Percentiles rank a stretch among this genome's conserved stretches.
Evolutionary conservation across 2,329 filamentous ascomycete genomes (phyloP).

Genomic region (Phaeosphaeriaceae sp.): DNA sequence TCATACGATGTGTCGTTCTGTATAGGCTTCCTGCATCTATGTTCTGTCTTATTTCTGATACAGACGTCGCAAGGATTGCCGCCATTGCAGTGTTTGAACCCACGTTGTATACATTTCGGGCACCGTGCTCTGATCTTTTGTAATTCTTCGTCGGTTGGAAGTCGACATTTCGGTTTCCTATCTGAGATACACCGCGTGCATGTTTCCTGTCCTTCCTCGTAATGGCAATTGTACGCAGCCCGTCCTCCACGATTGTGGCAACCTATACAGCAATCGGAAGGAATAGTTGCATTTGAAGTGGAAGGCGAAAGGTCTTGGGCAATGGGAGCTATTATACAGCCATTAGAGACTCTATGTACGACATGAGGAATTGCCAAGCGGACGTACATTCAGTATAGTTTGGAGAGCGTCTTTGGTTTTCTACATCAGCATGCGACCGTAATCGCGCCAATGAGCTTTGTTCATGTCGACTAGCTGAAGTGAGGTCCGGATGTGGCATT

Average conservation of each 20-base stretch:
- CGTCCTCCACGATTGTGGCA: slow-evolving; percentile 24
- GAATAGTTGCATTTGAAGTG: not conserved
- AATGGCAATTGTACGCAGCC: slow-evolving; percentile 20
- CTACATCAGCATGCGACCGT: too few species aligned
- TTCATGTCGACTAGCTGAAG: too few species aligned
- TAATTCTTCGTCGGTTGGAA: slow-evolving; percentile 17
- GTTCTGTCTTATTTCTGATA: slow-evolving; percentile 7
- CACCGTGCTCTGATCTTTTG: slow-evolving; percentile 19
- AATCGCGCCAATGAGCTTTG: too few species aligned
- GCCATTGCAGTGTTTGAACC: slow-evolving; percentile 16
- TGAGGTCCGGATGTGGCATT: too few species aligned
- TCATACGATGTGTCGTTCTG: not conserved
- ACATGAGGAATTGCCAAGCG: too few species aligned
- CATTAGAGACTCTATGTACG: too few species aligned
- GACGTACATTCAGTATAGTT: too few species aligned
- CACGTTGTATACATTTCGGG: slow-evolving; percentile 18
- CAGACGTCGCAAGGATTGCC: slow-evolving; percentile 14
- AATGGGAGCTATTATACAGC: too few species aligned
- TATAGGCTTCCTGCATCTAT: slow-evolving; percentile 1
- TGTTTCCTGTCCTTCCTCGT: slow-evolving; percentile 6
- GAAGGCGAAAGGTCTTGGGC: not conserved
- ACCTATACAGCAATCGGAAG: slow-evolving; percentile 14
- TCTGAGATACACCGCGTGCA: slow-evolving; percentile 17
- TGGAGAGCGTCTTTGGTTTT: too few species aligned
- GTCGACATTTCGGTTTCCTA: slow-evolving; percentile 8